Evolutionary conservation across 768 basidiomycete species (phyloP).

Genomic region (Podaxis pistillaris): DNA sequence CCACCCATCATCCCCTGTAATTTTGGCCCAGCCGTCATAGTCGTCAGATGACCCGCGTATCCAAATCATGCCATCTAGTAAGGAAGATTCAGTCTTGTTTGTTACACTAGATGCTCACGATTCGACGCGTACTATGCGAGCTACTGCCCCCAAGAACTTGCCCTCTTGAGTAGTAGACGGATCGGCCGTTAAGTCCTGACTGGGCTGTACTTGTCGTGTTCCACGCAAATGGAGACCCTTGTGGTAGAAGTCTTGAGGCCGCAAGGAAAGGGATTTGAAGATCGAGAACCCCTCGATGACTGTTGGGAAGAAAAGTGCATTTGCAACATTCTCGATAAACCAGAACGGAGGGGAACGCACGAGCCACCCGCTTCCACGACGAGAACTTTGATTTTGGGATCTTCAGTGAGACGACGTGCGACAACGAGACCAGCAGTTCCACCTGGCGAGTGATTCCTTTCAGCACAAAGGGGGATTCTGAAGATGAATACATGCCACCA

Average conservation of each 20-base stretch:
- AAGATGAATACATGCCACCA: background rate
- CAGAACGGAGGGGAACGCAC: conserved; percentile 13
- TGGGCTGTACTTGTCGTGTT: conserved; percentile 28
- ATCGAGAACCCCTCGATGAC: conserved; percentile 19
- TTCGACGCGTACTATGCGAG: conserved; percentile 22
- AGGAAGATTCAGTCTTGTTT: background rate
- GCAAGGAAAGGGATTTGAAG: conserved; percentile 17
- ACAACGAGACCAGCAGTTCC: conserved; percentile 26
- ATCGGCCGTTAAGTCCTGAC: conserved; percentile 20
- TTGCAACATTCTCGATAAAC: background rate
- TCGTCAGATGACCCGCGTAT: conserved; percentile 24
- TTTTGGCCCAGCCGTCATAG: conserved; percentile 21
- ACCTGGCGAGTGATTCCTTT: conserved; percentile 5
- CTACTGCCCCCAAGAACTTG: conserved; percentile 27
- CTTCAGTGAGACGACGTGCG: conserved; percentile 26
- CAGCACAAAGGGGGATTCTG: background rate
- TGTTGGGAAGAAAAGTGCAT: background rate
- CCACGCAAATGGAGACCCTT: conserved; percentile 25
- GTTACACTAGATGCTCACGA: background rate
- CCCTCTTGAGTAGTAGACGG: conserved; percentile 22
- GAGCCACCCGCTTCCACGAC: conserved; percentile 27
- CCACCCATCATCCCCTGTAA: conserved; percentile 24
- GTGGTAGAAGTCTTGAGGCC: background rate
- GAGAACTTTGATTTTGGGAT: conserved; percentile 21
- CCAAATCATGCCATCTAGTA: conserved; percentile 23